A percentile compares a stretch with the other conserved stretches of the same genome.
Conservation (phyloP, 192 early-diverging fungal species). For the Entophlyctis luteolus region DNA sequence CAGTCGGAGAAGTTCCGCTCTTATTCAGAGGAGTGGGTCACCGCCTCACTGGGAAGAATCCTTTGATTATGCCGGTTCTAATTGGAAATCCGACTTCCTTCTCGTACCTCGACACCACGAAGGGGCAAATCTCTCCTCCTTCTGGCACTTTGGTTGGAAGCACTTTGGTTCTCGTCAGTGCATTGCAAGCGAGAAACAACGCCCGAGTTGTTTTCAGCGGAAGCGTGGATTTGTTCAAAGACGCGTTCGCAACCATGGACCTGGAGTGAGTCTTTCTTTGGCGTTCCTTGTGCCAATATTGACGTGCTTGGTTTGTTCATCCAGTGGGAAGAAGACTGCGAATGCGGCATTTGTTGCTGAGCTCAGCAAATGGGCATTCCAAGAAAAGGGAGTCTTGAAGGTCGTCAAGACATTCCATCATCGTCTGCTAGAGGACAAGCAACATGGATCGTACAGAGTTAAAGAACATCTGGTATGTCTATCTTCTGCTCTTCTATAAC, state of each 20-base stretch:
- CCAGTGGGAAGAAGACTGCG: constrained; percentile 33
- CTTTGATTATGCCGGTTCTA: constrained; percentile 64
- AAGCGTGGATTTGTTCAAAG: constrained; percentile 75
- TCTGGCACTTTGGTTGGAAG: constrained; percentile 51
- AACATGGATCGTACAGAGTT: constrained; percentile 82
- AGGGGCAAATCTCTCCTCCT: constrained; percentile 33
- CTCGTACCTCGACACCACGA: constrained; percentile 41
- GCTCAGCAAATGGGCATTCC: constrained; percentile 83
- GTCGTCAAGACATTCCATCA: constrained; percentile 65
- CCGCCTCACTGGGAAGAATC: constrained; percentile 55
- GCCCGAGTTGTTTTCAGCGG: constrained; percentile 83
- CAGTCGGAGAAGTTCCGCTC: constrained; percentile 36
- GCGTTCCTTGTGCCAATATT: constrained; percentile 1
- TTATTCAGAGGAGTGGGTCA: constrained; percentile 80
- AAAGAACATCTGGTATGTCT: constrained; percentile 77
- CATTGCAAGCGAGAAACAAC: constrained; percentile 85
- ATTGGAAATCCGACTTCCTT: constrained; percentile 61
- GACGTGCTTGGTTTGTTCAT: not conserved
- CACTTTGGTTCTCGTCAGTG: constrained; percentile 68
- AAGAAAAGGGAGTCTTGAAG: constrained; percentile 84
- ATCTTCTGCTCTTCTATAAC: constrained; percentile 6
- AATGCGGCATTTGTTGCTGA: constrained; percentile 75
- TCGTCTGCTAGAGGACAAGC: constrained; percentile 58
- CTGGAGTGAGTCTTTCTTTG: not conserved
- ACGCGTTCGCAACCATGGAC: constrained; percentile 50